A percentile compares a stretch with the other conserved stretches of the same genome.
phyloP scores from a whole-genome alignment of 192 early-diverging fungal species.

The Linnemannia zychae region DNA sequence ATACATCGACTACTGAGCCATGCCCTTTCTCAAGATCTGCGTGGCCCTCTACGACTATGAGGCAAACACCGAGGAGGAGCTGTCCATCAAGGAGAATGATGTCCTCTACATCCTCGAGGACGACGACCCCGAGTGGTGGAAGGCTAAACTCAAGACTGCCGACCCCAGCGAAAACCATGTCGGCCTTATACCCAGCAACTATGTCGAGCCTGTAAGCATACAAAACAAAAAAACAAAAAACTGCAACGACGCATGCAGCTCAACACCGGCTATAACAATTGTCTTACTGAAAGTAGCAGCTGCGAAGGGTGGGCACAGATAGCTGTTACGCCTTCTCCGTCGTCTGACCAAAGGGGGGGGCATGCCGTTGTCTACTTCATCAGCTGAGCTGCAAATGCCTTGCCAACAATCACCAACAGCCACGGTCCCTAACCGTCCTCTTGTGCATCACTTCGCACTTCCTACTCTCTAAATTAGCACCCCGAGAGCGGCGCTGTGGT shows the following conservation, averaged over 20 bases:
- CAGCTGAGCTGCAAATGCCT: not conserved
- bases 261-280: no score
- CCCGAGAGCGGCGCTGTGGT: constrained; percentile 68
- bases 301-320: not conserved
- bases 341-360: not conserved
- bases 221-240: no score
- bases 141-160: constrained; percentile 78
- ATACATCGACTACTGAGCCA: constrained; percentile 13
- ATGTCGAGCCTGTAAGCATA: constrained; percentile 77
- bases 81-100: constrained; percentile 89
- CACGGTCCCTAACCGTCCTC: not conserved
- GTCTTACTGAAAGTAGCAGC: no score
- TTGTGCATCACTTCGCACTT: not conserved
- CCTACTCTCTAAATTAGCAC: constrained; percentile 58
- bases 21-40: constrained; percentile 69
- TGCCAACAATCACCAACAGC: not conserved
- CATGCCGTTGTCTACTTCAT: not conserved
- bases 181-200: constrained; percentile 92
- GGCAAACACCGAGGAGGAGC: constrained; percentile 86
- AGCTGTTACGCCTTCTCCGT: not conserved
- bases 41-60: constrained; percentile 93
- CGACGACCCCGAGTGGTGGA: constrained; percentile 94
- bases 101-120: constrained; percentile 88
- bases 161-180: constrained; percentile 64
- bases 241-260: no score